Percentiles rank a stretch among this genome's conserved stretches.
These are phyloP conservation scores for Backusella tuberculispora DNA, from an alignment of 192 early-diverging fungal genomes.

Conservation along the genomic window DNA sequence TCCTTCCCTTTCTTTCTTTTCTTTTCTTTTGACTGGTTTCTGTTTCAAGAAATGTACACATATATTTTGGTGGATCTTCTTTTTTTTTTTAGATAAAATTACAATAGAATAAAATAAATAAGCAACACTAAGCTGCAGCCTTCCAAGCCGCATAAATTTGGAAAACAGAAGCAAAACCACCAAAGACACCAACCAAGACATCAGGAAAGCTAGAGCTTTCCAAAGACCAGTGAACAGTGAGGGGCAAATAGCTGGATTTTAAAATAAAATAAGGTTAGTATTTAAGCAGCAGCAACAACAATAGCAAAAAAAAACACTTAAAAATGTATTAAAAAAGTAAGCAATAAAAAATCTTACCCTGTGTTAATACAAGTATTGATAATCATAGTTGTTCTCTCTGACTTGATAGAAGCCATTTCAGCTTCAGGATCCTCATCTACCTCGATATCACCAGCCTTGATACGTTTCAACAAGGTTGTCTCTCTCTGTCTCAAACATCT, in stretches of 20 bases:
- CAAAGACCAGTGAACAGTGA: constrained; percentile 85
- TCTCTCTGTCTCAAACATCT: constrained; percentile 57
- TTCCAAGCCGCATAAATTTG: constrained; percentile 88
- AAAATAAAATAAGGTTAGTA: constrained; percentile 27
- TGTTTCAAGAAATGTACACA: not conserved
- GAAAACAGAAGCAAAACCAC: constrained; percentile 87
- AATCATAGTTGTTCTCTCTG: constrained; percentile 61
- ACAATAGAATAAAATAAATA: constrained; percentile 4
- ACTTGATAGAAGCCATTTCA: constrained; percentile 64
- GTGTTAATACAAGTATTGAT: constrained; percentile 86
- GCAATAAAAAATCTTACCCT: constrained; percentile 57
- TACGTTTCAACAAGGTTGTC: constrained; percentile 47
- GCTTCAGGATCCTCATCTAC: constrained; percentile 59
- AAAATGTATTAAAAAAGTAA: constrained; percentile 2
- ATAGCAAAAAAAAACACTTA: not conserved
- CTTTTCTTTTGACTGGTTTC: not conserved
- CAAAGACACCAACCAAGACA: constrained; percentile 88
- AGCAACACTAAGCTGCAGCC: constrained; percentile 52
- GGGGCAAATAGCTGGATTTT: constrained; percentile 38
- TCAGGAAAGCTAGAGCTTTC: constrained; percentile 89
- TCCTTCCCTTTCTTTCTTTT: no score
- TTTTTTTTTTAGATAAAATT: not conserved
- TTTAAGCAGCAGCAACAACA: not conserved
- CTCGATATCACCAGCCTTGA: constrained; percentile 58
- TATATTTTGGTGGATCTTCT: not conserved